Percentiles rank a stretch among this genome's conserved stretches.
Conservation (phyloP, 2,329 filamentous ascomycete genomes). For the Arthrobotrys sphaeroides region DNA sequence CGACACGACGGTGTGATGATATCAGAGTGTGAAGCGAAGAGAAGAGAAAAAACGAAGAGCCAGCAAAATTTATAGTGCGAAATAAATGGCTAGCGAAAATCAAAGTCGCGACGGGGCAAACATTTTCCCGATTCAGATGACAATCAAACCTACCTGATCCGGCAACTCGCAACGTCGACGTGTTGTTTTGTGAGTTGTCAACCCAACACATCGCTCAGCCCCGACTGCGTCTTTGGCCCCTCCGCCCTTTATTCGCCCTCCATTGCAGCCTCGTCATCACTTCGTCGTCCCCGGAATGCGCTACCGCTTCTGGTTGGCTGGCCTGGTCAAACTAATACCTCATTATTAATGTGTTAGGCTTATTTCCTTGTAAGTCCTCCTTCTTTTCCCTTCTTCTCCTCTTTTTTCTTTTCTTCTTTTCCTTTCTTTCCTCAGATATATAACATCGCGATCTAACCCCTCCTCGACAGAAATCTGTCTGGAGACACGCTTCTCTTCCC, state of each 20-base stretch:
- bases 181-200: not conserved
- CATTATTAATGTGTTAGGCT: not conserved
- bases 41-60: conserved; percentile 18
- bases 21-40: conserved; percentile 21
- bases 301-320: conserved; percentile 4
- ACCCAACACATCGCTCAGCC: not conserved
- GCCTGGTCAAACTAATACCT: not conserved
- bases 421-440: conserved; percentile 1
- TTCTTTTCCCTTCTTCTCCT: conserved; percentile 6
- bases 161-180: conserved; percentile 5
- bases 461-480: conserved; percentile 50
- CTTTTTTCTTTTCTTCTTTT: not conserved
- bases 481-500: conserved; percentile 13
- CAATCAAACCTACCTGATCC: not conserved
- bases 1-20: not conserved
- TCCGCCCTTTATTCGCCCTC: too few relatives aligned
- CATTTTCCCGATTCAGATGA: not conserved
- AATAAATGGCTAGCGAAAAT: not conserved
- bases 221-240: conserved; percentile 13
- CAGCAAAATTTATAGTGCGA: conserved; percentile 56
- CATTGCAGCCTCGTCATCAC: conserved; percentile 46
- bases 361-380: conserved; percentile 18
- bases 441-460: conserved; percentile 10
- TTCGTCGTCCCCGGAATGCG: not conserved
- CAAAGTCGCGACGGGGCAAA: conserved; percentile 16